phyloP scores from a whole-genome alignment of 129 eudicot genomes.

The Calendula officinalis region DNA sequence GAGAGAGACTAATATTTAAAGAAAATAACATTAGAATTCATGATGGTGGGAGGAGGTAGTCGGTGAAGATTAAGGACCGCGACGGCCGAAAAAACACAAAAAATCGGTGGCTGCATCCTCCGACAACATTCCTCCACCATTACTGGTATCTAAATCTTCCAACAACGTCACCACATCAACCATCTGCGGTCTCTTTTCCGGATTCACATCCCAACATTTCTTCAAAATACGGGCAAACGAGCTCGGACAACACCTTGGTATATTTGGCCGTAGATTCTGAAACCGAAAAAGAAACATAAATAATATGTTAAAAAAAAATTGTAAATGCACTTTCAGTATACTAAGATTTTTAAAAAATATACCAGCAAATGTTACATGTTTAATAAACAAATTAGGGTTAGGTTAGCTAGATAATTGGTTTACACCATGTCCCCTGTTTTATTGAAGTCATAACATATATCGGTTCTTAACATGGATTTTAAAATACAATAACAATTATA shows the following conservation, averaged over 20 bases:
- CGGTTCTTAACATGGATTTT: no score
- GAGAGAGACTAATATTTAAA: no score
- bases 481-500: no score
- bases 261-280: conserved; percentile 9
- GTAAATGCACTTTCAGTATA: no score
- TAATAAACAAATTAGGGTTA: no score
- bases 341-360: no score
- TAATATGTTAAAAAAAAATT: no score
- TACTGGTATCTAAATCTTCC: background rate
- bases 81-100: background rate
- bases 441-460: no score
- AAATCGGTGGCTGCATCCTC: background rate
- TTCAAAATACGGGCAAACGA: conserved; percentile 2
- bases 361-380: background rate
- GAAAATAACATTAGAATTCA: no score
- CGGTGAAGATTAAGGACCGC: background rate
- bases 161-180: background rate
- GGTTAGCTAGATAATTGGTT: no score
- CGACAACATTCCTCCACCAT: conserved; percentile 1
- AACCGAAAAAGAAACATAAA: background rate
- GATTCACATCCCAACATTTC: conserved; percentile 11
- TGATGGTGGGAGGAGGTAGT: no score
- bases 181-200: conserved; percentile 9
- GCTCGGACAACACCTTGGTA: conserved; percentile 8
- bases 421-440: no score